phyloP scores from a whole-genome alignment of 169 alveolate species.

The Plasmodium relictum region DNA sequence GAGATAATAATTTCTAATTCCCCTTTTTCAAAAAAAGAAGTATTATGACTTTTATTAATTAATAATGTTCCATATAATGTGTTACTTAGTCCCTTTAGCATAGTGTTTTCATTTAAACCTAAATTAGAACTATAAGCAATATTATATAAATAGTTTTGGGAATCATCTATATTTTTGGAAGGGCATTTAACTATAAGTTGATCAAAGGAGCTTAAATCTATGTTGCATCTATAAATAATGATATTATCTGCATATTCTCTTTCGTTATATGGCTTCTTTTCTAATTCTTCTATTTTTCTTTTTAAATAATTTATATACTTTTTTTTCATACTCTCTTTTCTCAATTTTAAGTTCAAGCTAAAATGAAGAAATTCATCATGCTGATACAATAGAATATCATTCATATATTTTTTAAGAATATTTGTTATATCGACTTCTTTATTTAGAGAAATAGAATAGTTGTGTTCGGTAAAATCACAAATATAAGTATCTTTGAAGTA shows the following conservation, averaged over 20 bases:
- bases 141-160: not conserved
- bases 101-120: constrained; percentile 12
- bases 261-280: constrained; percentile 11
- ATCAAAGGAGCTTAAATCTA: constrained; percentile 49
- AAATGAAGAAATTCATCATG: constrained; percentile 37
- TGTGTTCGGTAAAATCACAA: constrained; percentile 39
- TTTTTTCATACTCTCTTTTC: constrained; percentile 44
- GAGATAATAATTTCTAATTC: constrained; percentile 43
- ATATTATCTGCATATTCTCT: not conserved
- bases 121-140: constrained; percentile 31
- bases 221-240: constrained; percentile 35
- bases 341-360: constrained; percentile 35
- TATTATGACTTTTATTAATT: constrained; percentile 21
- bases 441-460: constrained; percentile 9
- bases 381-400: not conserved
- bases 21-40: constrained; percentile 60
- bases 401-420: constrained; percentile 5
- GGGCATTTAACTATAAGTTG: constrained; percentile 50
- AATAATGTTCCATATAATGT: constrained; percentile 36
- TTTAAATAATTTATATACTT: constrained; percentile 46
- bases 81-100: constrained; percentile 29
- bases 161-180: not conserved
- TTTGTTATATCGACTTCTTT: constrained; percentile 7
- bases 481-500: constrained; percentile 39
- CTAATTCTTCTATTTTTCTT: constrained; percentile 16